These are phyloP conservation scores for Rhododendron henanense DNA, from an alignment of 148 eudicot genomes.

Conservation along the genomic window DNA sequence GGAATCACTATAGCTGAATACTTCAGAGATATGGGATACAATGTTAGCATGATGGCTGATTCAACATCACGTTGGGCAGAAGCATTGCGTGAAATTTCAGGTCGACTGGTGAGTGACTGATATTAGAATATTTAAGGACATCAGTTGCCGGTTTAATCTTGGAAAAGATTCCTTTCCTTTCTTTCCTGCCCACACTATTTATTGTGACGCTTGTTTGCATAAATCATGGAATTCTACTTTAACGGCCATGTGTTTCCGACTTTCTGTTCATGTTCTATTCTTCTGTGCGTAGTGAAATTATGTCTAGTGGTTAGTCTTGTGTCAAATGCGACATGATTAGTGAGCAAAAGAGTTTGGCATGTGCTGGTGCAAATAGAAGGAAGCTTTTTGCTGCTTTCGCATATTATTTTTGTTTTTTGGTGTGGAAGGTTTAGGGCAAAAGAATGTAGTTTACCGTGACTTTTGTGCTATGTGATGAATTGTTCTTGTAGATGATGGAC, in stretches of 20 bases:
- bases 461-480: not conserved
- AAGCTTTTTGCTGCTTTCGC: not conserved
- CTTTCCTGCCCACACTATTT: conserved; percentile 6
- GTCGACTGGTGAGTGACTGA: conserved; percentile 71
- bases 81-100: conserved; percentile 99
- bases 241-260: not conserved
- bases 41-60: conserved; percentile 99
- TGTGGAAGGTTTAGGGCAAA: not conserved
- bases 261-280: not conserved
- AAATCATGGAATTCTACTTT: not conserved
- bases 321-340: not conserved
- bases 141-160: not conserved
- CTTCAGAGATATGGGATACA: conserved; percentile 99
- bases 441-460: not conserved
- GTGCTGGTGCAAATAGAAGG: not conserved
- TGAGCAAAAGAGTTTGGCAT: not conserved
- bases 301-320: not conserved
- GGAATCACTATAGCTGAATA: conserved; percentile 98
- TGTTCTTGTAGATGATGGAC: not conserved
- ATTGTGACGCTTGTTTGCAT: not conserved
- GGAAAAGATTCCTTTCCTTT: not conserved
- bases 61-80: conserved; percentile 99
- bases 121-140: not conserved
- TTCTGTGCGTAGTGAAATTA: not conserved
- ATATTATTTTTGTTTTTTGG: not conserved